A percentile compares a stretch with the other conserved stretches of the same genome.
phyloP scores from a whole-genome alignment of 2,329 filamentous ascomycete species.

The Graphilbum ipis-grandicollis region DNA sequence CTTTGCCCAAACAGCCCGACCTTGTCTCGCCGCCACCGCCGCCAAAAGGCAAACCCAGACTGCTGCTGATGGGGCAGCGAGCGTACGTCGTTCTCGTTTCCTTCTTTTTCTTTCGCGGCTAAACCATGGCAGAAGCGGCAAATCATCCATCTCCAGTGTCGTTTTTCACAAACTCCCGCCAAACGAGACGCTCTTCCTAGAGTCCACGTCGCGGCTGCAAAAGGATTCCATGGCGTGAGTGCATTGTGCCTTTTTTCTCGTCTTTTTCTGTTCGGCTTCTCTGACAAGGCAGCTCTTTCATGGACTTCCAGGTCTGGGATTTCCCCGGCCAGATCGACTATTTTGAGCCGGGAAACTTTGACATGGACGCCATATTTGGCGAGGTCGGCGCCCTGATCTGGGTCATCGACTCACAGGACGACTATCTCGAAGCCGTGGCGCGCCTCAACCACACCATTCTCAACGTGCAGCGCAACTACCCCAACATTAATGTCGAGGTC shows the following conservation, averaged over 20 bases:
- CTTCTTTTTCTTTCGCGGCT: neutral
- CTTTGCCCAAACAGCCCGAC: conserved; percentile 21
- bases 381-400: conserved; percentile 90
- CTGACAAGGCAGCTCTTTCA: conserved; percentile 60
- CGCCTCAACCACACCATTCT: conserved; percentile 80
- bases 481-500: conserved; percentile 90
- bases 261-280: neutral
- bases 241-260: neutral
- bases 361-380: conserved; percentile 85
- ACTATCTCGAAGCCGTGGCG: conserved; percentile 82
- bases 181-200: conserved; percentile 86
- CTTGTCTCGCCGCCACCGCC: conserved; percentile 26
- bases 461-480: conserved; percentile 73
- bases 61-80: conserved; percentile 89
- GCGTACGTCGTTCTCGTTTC: conserved; percentile 39
- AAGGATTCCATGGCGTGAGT: conserved; percentile 89
- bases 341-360: conserved; percentile 75
- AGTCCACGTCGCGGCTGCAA: conserved; percentile 85
- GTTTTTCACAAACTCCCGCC: conserved; percentile 98
- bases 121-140: conserved; percentile 93
- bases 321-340: conserved; percentile 85
- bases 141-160: conserved; percentile 95
- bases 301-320: conserved; percentile 98
- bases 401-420: conserved; percentile 97
- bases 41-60: conserved; percentile 56